Evolutionary conservation across 192 early-diverging fungal genomes (phyloP).

Genomic region (Gamsiella multidivaricata): DNA sequence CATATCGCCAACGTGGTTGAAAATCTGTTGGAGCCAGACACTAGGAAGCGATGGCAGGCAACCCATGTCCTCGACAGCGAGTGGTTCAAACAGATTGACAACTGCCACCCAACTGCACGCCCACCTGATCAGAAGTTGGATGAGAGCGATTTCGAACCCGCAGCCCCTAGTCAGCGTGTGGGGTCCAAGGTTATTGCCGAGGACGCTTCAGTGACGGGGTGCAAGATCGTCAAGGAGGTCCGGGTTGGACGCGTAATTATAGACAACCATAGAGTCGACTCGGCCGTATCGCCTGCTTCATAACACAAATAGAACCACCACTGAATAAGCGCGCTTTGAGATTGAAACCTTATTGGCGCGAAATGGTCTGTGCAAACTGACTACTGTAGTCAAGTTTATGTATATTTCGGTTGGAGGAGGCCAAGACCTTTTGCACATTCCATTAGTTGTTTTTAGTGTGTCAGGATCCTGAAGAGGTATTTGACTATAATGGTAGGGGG

Average conservation of each 20-base stretch:
- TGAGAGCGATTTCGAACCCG: slow-evolving; percentile 30
- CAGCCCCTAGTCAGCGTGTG: slow-evolving; percentile 35
- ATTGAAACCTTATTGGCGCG: too few species aligned
- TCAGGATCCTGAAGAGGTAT: too few species aligned
- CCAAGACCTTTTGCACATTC: too few species aligned
- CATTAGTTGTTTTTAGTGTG: too few species aligned
- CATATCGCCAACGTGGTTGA: slow-evolving; percentile 38
- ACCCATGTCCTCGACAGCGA: slow-evolving; percentile 42
- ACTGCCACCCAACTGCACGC: slow-evolving; percentile 51
- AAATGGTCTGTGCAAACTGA: too few species aligned
- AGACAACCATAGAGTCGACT: background rate
- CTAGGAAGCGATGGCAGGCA: slow-evolving; percentile 57
- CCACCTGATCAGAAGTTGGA: slow-evolving; percentile 19
- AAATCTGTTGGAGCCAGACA: slow-evolving; percentile 53
- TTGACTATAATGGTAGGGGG: too few species aligned
- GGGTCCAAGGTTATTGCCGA: slow-evolving; percentile 35
- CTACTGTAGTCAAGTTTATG: too few species aligned
- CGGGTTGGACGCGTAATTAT: slow-evolving; percentile 1
- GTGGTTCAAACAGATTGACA: slow-evolving; percentile 56
- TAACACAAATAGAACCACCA: too few species aligned
- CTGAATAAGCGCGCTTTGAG: too few species aligned
- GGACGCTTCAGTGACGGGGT: slow-evolving; percentile 3
- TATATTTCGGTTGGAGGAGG: too few species aligned
- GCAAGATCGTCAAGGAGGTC: slow-evolving; percentile 23
- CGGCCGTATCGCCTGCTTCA: background rate